A percentile compares a stretch with the other conserved stretches of the same genome.
phyloP scores from a whole-genome alignment of 768 basidiomycete species.

The Kwoniella europaea region DNA sequence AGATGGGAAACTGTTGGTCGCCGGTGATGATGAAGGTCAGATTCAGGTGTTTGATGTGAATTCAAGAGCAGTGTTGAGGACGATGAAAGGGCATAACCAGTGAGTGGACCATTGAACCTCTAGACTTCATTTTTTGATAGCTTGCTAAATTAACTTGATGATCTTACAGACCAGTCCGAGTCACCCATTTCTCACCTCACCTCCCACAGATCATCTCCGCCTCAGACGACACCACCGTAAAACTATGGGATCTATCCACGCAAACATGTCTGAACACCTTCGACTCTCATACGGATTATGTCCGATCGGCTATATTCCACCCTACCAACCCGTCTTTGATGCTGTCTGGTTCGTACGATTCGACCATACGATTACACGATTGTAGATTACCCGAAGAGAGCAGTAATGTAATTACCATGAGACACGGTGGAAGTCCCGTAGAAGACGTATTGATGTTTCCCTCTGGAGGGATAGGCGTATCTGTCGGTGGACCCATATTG shows the following conservation, averaged over 20 bases:
- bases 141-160: background rate
- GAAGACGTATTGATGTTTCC: slow-evolving; percentile 94
- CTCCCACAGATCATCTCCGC: slow-evolving; percentile 85
- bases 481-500: slow-evolving; percentile 88
- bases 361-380: slow-evolving; percentile 86
- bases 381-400: slow-evolving; percentile 61
- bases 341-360: slow-evolving; percentile 93
- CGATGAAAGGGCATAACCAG: slow-evolving; percentile 91
- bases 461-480: slow-evolving; percentile 72
- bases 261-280: slow-evolving; percentile 80
- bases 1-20: slow-evolving; percentile 93
- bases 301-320: slow-evolving; percentile 88
- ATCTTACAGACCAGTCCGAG: slow-evolving; percentile 74
- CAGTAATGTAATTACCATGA: slow-evolving; percentile 66
- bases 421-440: slow-evolving; percentile 67
- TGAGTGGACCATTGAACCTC: slow-evolving; percentile 39
- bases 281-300: slow-evolving; percentile 88
- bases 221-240: slow-evolving; percentile 93
- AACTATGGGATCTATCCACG: slow-evolving; percentile 93
- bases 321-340: slow-evolving; percentile 79
- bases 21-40: slow-evolving; percentile 90
- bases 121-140: background rate
- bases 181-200: slow-evolving; percentile 84
- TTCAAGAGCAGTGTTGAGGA: slow-evolving; percentile 88
- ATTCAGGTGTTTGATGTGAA: slow-evolving; percentile 91